phyloP scores from a whole-genome alignment of 2,329 filamentous ascomycete genomes.

The Diaporthe citrichinensis region DNA sequence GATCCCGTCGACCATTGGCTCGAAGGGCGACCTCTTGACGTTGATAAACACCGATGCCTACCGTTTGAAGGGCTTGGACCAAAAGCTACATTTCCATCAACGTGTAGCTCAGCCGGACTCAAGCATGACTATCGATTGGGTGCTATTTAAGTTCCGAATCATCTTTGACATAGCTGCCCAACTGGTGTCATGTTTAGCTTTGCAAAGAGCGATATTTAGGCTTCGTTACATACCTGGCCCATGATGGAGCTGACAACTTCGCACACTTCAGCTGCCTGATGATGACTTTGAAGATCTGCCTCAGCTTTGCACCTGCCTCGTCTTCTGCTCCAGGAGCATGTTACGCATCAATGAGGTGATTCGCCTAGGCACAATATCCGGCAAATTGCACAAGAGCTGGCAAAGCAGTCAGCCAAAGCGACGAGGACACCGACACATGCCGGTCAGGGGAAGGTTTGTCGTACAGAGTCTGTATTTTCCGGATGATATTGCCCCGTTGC shows the following conservation, averaged over 20 bases:
- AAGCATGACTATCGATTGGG: not conserved
- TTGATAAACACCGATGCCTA: too few species aligned
- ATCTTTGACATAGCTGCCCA: not conserved
- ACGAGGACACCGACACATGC: too few species aligned
- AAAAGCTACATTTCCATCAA: not conserved
- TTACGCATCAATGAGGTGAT: not conserved
- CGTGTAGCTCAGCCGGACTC: not conserved
- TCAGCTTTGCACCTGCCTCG: not conserved
- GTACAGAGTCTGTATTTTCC: not conserved
- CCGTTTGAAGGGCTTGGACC: too few species aligned
- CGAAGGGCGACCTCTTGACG: not conserved
- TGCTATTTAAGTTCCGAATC: not conserved
- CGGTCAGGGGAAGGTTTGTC: not conserved
- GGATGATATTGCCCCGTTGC: not conserved
- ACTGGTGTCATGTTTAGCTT: not conserved
- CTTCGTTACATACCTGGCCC: not conserved
- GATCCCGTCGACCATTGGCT: not conserved
- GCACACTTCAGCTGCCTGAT: not conserved
- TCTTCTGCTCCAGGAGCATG: not conserved
- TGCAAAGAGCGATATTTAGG: too few species aligned
- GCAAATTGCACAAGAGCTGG: not conserved
- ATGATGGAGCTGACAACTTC: not conserved
- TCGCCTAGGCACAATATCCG: not conserved
- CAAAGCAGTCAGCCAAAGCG: not conserved
- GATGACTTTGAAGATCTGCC: not conserved